Evolutionary conservation across 331 rosid genomes (phyloP), one percentile per base, ranked within the genome.

Genomic region (Malus hybrid): DNA sequence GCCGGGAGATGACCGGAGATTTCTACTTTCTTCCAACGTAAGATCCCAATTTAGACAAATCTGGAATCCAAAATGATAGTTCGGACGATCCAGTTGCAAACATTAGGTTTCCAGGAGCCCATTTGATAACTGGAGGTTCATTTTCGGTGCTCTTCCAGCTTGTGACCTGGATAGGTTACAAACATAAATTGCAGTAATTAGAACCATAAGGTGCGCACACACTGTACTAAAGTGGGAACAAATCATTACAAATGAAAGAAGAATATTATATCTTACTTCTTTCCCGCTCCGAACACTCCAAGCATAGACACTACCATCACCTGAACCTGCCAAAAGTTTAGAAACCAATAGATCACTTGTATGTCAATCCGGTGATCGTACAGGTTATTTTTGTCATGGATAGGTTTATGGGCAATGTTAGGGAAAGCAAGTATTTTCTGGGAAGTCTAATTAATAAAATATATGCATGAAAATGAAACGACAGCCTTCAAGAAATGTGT

Each of bases 21-120:
- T 84, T 80, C 86, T 91, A 93, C 83, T 91, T 93, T 78, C 93
- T 89, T 70, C 88, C 97, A 32, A 84, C 99, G 66, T 87, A 94
- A 58, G 99, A 85, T 71, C 95, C 99, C 71, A 90, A 73, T 81
- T 94, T 94, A 22, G 99, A 91, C 84, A 91, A 84, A 86, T 94
- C 96, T 4, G 97, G 99, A 77, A 94, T 60, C 97, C 96, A 91
- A 76, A 94, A 94, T 80, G 99, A 91, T 58, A 91, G 76, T 80
- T 90, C 99, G 55, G 97, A 87, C 19, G 97, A 92, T 63, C 99
- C 99, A 13, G 97, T 88, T 13, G 87, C 93, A 77, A 94, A 94
- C 93, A 90, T 89, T 61, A 94, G 97, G 81, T 82, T 90, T 81
- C 97, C 97, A 1, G 97, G 97, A 66, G 95, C 97, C 97, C 97